Conservation (phyloP, 768 basidiomycete genomes). For the Boletus subparvulus region DNA sequence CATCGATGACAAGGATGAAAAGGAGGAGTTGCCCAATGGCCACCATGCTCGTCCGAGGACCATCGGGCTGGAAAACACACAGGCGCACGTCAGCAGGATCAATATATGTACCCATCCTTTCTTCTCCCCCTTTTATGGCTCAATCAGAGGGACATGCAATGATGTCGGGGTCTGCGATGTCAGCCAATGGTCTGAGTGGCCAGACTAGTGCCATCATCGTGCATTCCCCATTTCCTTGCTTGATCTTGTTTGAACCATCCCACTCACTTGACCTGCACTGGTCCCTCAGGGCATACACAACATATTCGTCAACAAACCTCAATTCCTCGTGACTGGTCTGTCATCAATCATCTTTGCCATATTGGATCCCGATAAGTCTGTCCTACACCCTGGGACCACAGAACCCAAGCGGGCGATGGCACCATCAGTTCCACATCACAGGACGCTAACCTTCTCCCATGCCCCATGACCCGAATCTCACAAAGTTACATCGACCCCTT, state of each 20-base stretch:
- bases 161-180: background rate
- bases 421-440: too few relatives aligned
- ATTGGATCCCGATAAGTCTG: conserved; percentile 63
- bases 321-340: conserved; percentile 88
- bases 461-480: too few relatives aligned
- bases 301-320: conserved; percentile 89
- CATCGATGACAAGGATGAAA: conserved; percentile 26
- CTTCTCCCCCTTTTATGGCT: conserved; percentile 9
- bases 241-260: background rate
- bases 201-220: conserved; percentile 90
- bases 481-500: too few relatives aligned
- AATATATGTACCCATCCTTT: conserved; percentile 36
- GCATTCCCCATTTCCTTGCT: conserved; percentile 28
- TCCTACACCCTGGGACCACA: conserved; percentile 24
- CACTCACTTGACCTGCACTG: background rate
- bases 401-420: too few relatives aligned
- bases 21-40: conserved; percentile 1
- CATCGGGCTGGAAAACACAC: conserved; percentile 39
- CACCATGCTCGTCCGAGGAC: conserved; percentile 22
- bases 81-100: conserved; percentile 50
- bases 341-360: conserved; percentile 85
- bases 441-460: too few relatives aligned
- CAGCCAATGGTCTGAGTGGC: conserved; percentile 51
- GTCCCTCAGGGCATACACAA: conserved; percentile 84
- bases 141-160: conserved; percentile 10